phyloP scores from a whole-genome alignment of 192 early-diverging fungal genomes.

The Chytriomyces confervae region DNA sequence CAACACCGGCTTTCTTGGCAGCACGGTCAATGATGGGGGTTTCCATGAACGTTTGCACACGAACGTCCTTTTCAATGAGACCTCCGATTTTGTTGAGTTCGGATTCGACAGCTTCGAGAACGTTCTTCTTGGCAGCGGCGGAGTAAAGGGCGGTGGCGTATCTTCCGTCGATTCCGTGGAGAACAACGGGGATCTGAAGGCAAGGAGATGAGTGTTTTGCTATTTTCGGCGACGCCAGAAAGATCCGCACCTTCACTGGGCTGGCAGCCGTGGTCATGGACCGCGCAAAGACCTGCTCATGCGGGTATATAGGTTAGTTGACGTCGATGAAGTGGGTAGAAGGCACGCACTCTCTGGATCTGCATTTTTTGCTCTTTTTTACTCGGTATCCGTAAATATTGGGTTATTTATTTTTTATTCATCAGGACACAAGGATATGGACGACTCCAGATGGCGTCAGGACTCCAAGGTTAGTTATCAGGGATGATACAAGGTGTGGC shows the following conservation, averaged over 20 bases:
- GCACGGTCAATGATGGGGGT: slow-evolving; percentile 85
- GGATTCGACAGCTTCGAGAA: slow-evolving; percentile 79
- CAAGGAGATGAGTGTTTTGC: background rate
- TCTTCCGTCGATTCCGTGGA: slow-evolving; percentile 95
- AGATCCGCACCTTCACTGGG: background rate
- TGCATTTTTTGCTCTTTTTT: slow-evolving; percentile 12
- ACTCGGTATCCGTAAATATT: background rate
- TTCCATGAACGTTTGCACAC: slow-evolving; percentile 75
- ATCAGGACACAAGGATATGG: slow-evolving; percentile 9
- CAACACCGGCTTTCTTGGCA: slow-evolving; percentile 78
- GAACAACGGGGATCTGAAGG: slow-evolving; percentile 75
- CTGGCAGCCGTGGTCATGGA: slow-evolving; percentile 22
- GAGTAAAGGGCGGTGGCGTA: slow-evolving; percentile 97
- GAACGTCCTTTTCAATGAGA: slow-evolving; percentile 74
- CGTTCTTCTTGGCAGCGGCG: slow-evolving; percentile 84
- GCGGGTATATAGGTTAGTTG: background rate
- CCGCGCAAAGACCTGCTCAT: slow-evolving; percentile 19
- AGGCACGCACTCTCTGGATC: background rate
- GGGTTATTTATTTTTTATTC: background rate
- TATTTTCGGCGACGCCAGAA: background rate
- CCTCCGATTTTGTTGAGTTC: slow-evolving; percentile 77
- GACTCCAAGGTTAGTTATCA: slow-evolving; percentile 87
- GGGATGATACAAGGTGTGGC: slow-evolving; percentile 81
- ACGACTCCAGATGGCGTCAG: slow-evolving; percentile 83
- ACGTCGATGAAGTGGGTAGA: background rate